These are phyloP conservation scores for Hyphodiscus hymeniophilus DNA, from an alignment of 495 filamentous ascomycete species.

Conservation along the genomic window DNA sequence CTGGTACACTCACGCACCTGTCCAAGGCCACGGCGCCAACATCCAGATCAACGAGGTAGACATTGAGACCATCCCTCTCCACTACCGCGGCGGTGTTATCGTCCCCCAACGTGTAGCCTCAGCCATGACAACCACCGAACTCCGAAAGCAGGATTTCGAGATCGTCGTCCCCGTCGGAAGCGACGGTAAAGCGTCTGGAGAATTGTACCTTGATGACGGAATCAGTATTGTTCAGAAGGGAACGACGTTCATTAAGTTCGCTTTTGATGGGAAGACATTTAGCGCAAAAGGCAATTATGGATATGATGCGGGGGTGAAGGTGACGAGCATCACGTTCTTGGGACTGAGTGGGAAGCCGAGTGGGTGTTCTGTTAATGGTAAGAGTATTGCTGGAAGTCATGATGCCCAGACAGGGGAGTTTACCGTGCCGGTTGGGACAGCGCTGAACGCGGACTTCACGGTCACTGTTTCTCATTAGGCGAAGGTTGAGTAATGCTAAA, in stretches of 20 bases:
- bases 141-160: slow-evolving; percentile 89
- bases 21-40: slow-evolving; percentile 66
- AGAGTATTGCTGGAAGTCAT: background rate
- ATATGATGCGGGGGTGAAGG: slow-evolving; percentile 33
- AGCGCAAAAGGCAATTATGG: slow-evolving; percentile 40
- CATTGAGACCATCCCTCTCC: slow-evolving; percentile 72
- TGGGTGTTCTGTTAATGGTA: slow-evolving; percentile 16
- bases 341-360: slow-evolving; percentile 21
- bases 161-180: slow-evolving; percentile 69
- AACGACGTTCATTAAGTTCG: slow-evolving; percentile 44
- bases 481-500: too few relatives aligned
- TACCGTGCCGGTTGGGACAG: slow-evolving; percentile 6
- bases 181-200: slow-evolving; percentile 65
- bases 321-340: slow-evolving; percentile 51
- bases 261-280: slow-evolving; percentile 42
- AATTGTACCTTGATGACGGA: slow-evolving; percentile 86
- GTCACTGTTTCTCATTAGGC: background rate
- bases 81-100: slow-evolving; percentile 87
- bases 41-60: slow-evolving; percentile 57
- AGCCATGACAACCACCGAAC: slow-evolving; percentile 69
- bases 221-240: slow-evolving; percentile 42
- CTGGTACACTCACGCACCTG: slow-evolving; percentile 74
- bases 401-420: slow-evolving; percentile 2
- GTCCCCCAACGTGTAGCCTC: slow-evolving; percentile 74
- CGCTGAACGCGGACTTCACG: slow-evolving; percentile 5